Base-by-base conservation (phyloP, 1,139 yeast species). In the Suhomyces choctaworum region DNA sequence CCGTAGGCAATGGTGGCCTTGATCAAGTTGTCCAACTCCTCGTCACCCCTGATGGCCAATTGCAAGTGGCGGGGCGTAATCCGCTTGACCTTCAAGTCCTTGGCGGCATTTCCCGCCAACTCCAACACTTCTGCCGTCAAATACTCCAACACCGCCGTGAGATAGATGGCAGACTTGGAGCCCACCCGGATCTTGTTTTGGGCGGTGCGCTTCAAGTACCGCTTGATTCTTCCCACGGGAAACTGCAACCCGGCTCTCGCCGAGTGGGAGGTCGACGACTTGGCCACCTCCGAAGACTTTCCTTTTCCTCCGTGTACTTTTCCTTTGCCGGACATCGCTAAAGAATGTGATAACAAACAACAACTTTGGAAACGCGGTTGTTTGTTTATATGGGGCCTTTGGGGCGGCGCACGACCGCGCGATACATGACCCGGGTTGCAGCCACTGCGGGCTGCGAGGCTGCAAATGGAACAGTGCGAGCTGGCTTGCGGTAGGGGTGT, bases 1-100 rank as follows among this genome's bases (percentile, higher is more conserved):
- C 99, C 99, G 56, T 85, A 90, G 32, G 99, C 97, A 64, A 94
- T 94, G 43, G 98, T 94, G 49, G 97, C 99, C 63, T 87, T 85
- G 57, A 94, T 87, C 64, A 94, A 77, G 52, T 88, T 85, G 70
- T 92, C 97, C 64, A 94, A 80, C 69, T 94, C 98, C 66, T 92
- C 98, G 70, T 94, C 98, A 50, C 97, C 97, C 71, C 98, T 86
- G 58, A 92, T 92, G 47, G 98, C 98, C 64, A 94, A 80, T 70
- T 92, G 98, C 66, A 94, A 76, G 64, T 94, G 98, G 70, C 98
- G 86, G 52, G 99, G 99, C 26, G 97, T 90, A 65, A 92, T 92
- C 80, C 99, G 87, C 75, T 94, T 89, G 60, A 92, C 96, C 70
- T 92, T 90, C 70, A 92, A 79, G 65, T 94, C 98, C 70, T 92